Conservation (phyloP, 805 yeast species). For the Candida ovalis region DNA sequence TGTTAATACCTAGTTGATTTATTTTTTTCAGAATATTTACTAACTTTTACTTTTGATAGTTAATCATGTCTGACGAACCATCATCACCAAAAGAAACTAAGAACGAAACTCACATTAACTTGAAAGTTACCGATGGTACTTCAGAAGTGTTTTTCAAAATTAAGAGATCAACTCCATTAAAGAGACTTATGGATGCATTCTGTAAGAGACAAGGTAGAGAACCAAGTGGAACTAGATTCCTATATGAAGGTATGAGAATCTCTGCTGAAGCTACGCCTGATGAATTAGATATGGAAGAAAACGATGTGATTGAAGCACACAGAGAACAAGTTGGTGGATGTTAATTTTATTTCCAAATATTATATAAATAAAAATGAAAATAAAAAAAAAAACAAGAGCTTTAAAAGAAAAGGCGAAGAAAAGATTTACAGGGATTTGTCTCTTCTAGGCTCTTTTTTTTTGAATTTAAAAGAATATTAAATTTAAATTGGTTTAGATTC, state of each 20-base stretch:
- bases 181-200: conserved; percentile 94
- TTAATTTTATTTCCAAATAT: neutral
- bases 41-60: no score
- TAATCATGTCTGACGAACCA: conserved; percentile 31
- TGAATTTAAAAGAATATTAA: no score
- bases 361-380: no score
- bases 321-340: conserved; percentile 85
- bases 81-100: conserved; percentile 34
- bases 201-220: conserved; percentile 97
- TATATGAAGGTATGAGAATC: conserved; percentile 91
- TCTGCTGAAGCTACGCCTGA: conserved; percentile 89
- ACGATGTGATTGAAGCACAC: conserved; percentile 95
- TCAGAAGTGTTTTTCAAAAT: conserved; percentile 95
- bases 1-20: no score
- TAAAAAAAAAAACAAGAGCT: no score
- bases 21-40: no score
- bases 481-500: no score
- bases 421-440: no score
- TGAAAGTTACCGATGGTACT: conserved; percentile 90
- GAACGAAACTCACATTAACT: conserved; percentile 68
- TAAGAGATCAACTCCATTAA: conserved; percentile 86
- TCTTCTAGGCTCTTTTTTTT: no score
- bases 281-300: conserved; percentile 88
- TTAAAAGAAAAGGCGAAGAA: no score
- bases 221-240: conserved; percentile 74